phyloP scores from a whole-genome alignment of 192 early-diverging fungal species.

The Gigaspora rosea region DNA sequence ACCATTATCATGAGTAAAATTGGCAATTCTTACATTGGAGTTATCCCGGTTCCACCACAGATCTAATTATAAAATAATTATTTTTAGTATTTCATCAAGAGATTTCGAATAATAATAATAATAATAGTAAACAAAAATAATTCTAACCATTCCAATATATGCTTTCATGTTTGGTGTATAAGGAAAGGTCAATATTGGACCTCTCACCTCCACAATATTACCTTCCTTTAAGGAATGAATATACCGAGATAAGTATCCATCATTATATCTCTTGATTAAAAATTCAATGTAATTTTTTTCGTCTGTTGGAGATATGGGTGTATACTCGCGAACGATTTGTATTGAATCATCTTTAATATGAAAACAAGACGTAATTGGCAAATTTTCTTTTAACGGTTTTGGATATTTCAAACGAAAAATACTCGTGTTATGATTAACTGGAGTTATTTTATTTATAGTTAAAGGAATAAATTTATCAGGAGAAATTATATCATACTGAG shows the following conservation, averaged over 20 bases:
- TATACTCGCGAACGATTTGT: constrained; percentile 70
- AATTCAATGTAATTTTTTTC: constrained; percentile 60
- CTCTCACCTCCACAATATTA: constrained; percentile 64
- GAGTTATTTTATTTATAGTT: constrained; percentile 46
- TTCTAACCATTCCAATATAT: constrained; percentile 57
- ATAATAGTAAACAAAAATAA: background rate
- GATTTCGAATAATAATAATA: background rate
- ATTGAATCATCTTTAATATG: constrained; percentile 72
- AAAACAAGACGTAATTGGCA: constrained; percentile 58
- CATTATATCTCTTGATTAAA: constrained; percentile 64
- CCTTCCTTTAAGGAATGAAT: constrained; percentile 54
- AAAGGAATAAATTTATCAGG: constrained; percentile 52
- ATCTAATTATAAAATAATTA: constrained; percentile 43
- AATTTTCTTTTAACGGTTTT: constrained; percentile 41
- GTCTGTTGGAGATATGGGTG: constrained; percentile 58
- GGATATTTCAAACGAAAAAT: constrained; percentile 59
- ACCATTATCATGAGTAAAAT: constrained; percentile 40
- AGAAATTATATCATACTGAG: background rate
- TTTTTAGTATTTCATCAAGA: background rate
- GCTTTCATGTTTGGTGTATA: constrained; percentile 41
- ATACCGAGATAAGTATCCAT: constrained; percentile 67
- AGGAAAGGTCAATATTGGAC: constrained; percentile 62
- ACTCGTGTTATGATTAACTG: constrained; percentile 53
- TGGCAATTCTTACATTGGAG: constrained; percentile 58
- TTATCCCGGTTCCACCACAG: constrained; percentile 81